Base-by-base conservation (phyloP, 306 rosid species). In the Mimosa bimucronata region DNA sequence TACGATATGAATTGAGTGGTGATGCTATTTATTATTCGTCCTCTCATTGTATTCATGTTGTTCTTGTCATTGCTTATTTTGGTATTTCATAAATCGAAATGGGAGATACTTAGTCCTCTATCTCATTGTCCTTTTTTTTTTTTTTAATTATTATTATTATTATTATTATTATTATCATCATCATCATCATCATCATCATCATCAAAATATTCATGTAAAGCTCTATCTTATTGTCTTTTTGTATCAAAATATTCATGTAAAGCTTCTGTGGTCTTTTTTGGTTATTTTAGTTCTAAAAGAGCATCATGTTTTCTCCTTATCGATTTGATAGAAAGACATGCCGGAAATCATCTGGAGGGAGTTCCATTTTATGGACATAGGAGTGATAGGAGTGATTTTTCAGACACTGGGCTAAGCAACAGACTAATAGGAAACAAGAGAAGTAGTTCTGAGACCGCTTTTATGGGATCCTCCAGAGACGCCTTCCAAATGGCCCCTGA, bases 321-420 rank as follows among this genome's bases (percentile, higher is more conserved):
- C 65, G 44, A 74, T 82, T 84, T 77, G 40, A 57, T 87, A 91
- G 99, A 91, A 83, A 87, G 90, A 77, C 95, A 87, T 73, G 91
- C 74, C 53, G 89, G 91, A 65, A 88, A 89, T 85, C 94, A 91
- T 89, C 96, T 95, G 0, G 95, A 96, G 88, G 99, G 97, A 79
- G 89, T 95, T 86, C 98, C 99, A 57, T 93, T 86, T 83, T 93
- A 91, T 88, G 91, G 97, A 42, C 88, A 90, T 0, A 91, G 97
- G 83, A 89, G 90, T 80, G 98, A 90, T 0, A 91, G 97, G 83
- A 89, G 90, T 80, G 98, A 95, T 62, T 80, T 88, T 77, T 93
- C 98, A 25, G 94, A 88, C 83, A 84, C 87, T 34, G 97, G 90
- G 81, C 85, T 80, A 26, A 83, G 90, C 74, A 93, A 89, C 65